phyloP scores from a whole-genome alignment of 805 yeast genomes.

The Candida boidinii region DNA sequence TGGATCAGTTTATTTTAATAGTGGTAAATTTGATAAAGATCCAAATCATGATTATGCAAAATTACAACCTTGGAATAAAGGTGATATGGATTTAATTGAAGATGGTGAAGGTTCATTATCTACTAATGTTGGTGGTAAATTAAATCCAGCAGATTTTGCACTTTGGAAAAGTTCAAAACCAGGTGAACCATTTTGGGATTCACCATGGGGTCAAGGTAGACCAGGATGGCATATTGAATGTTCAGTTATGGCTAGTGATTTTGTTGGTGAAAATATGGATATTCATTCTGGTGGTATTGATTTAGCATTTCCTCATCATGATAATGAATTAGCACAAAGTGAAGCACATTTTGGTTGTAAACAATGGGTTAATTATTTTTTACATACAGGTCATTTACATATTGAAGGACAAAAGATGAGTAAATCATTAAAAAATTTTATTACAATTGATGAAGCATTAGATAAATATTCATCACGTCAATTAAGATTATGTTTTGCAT shows the following conservation, averaged over 20 bases:
- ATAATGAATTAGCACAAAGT: slow-evolving; percentile 93
- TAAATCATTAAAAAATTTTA: slow-evolving; percentile 88
- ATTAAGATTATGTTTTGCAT: slow-evolving; percentile 82
- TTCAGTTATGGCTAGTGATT: slow-evolving; percentile 95
- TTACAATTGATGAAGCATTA: slow-evolving; percentile 88
- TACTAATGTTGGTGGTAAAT: slow-evolving; percentile 47
- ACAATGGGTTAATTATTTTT: slow-evolving; percentile 96
- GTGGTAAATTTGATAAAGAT: slow-evolving; percentile 64
- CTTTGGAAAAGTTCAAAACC: slow-evolving; percentile 95
- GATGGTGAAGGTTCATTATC: slow-evolving; percentile 91
- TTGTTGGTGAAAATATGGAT: slow-evolving; percentile 77
- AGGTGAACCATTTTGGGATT: slow-evolving; percentile 94
- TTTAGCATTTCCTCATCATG: slow-evolving; percentile 98
- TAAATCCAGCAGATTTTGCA: slow-evolving; percentile 81
- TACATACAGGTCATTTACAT: slow-evolving; percentile 96
- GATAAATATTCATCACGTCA: slow-evolving; percentile 66
- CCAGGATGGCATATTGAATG: slow-evolving; percentile 99
- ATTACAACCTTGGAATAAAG: slow-evolving; percentile 97
- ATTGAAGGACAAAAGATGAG: slow-evolving; percentile 99
- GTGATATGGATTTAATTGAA: slow-evolving; percentile 71
- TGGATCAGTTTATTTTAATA: slow-evolving; percentile 96
- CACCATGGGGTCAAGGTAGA: slow-evolving; percentile 96
- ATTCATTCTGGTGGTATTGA: slow-evolving; percentile 97
- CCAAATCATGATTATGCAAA: slow-evolving; percentile 84
- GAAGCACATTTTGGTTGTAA: slow-evolving; percentile 85